Conservation (phyloP, 345 rosid species). For the Euphorbia pulcherrima region DNA sequence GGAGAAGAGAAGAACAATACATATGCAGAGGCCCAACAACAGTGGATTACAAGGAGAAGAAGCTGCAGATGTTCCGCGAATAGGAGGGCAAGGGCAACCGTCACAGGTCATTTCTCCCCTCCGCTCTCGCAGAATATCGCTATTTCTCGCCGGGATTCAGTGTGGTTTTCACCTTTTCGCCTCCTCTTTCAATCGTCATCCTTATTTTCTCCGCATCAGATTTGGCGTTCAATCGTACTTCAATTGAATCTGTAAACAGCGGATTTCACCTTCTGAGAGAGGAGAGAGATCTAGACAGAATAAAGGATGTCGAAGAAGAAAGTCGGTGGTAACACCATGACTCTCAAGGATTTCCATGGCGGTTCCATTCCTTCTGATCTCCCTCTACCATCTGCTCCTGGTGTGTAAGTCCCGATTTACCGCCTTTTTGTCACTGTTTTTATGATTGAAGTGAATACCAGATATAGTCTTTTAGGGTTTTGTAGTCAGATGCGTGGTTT, state of each 20-base stretch:
- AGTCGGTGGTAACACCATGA: conserved; percentile 67
- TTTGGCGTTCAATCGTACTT: neutral
- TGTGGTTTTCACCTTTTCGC: neutral
- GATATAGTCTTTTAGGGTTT: neutral
- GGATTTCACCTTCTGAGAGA: neutral
- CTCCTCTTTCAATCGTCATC: neutral
- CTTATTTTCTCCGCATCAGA: neutral
- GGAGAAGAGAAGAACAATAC: neutral
- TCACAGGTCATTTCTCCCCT: neutral
- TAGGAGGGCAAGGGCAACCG: conserved; percentile 2
- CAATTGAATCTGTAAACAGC: neutral
- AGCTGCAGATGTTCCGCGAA: neutral
- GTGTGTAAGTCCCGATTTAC: conserved; percentile 51
- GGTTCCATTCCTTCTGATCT: conserved; percentile 85
- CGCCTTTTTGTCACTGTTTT: neutral
- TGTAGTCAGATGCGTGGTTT: neutral
- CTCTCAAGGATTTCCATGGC: conserved; percentile 89
- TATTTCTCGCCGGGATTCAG: neutral
- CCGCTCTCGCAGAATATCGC: neutral
- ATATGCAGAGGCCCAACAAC: neutral
- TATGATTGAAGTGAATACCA: neutral
- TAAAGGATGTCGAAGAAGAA: conserved; percentile 84
- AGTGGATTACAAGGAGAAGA: neutral
- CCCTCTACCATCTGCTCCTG: conserved; percentile 88
- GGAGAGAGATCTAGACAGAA: neutral